These are phyloP conservation scores for Xylaria sp. DNA, from an alignment of 2,329 filamentous ascomycete species.

Conservation along the genomic window DNA sequence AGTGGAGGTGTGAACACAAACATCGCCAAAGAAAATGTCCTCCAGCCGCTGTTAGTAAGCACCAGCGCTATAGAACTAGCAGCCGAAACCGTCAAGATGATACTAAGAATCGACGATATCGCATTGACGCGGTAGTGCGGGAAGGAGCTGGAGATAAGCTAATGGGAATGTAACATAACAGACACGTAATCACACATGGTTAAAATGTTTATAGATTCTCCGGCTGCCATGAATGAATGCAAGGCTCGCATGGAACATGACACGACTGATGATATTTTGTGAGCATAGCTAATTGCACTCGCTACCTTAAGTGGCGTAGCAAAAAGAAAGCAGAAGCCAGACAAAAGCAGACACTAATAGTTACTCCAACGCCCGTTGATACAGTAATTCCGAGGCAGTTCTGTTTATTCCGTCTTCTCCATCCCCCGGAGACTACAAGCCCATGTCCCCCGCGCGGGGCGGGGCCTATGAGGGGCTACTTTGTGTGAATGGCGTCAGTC, in stretches of 20 bases:
- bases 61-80: slow-evolving; percentile 97
- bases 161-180: slow-evolving; percentile 41
- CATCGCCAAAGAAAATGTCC: slow-evolving; percentile 95
- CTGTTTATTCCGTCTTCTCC: slow-evolving; percentile 17
- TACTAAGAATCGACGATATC: slow-evolving; percentile 75
- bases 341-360: neutral
- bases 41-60: slow-evolving; percentile 95
- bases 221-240: slow-evolving; percentile 10
- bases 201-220: slow-evolving; percentile 33
- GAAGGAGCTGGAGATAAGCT: slow-evolving; percentile 29
- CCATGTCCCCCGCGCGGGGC: slow-evolving; percentile 20
- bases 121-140: slow-evolving; percentile 66
- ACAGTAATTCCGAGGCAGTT: slow-evolving; percentile 5
- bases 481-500: slow-evolving; percentile 36
- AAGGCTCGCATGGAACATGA: neutral
- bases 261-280: neutral
- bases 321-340: neutral
- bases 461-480: slow-evolving; percentile 33
- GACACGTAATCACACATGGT: slow-evolving; percentile 23
- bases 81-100: slow-evolving; percentile 98
- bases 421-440: neutral
- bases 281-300: neutral
- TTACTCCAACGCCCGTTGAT: neutral
- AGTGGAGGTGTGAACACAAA: slow-evolving; percentile 96
- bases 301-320: neutral